These are phyloP conservation scores for Alloteropsis semialata DNA, from an alignment of 176 grass and related monocot species.

Conservation along the genomic window DNA sequence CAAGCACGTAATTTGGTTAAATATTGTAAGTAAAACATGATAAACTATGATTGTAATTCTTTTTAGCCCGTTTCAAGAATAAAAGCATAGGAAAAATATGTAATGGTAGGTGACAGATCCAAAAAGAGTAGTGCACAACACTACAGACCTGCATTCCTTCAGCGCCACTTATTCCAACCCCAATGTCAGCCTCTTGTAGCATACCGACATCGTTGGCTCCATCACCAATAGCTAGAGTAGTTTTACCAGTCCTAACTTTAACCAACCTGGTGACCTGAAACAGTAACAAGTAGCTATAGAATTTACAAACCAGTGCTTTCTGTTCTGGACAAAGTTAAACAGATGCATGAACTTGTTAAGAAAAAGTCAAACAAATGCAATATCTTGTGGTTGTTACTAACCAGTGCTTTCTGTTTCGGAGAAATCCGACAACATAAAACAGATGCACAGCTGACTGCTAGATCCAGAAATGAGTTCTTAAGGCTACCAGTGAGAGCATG, in stretches of 20 bases:
- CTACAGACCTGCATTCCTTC: conserved; percentile 95
- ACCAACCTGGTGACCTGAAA: conserved; percentile 85
- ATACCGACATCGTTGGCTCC: conserved; percentile 97
- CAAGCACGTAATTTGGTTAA: not conserved
- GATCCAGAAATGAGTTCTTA: conserved; percentile 64
- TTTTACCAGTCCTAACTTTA: conserved; percentile 67
- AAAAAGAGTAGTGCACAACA: not conserved
- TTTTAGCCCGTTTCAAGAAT: conserved; percentile 10
- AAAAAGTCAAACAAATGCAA: conserved; percentile 6
- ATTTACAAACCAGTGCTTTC: not conserved
- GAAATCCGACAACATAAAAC: conserved; percentile 95
- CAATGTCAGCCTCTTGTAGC: conserved; percentile 98
- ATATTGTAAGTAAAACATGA: not conserved
- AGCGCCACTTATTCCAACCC: conserved; percentile 91
- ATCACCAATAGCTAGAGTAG: conserved; percentile 87
- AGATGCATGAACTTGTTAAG: conserved; percentile 7
- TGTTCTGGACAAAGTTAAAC: not conserved
- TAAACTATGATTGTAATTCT: not conserved
- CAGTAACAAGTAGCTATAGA: conserved; percentile 9
- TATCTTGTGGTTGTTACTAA: conserved; percentile 31
- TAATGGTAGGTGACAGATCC: not conserved
- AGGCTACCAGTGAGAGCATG: conserved; percentile 64
- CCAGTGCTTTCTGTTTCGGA: conserved; percentile 95
- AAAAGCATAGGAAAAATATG: not conserved
- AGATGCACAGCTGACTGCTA: conserved; percentile 79